Conservation (phyloP, 2,329 filamentous ascomycete species). For the Pseudocercospora eumusae region DNA sequence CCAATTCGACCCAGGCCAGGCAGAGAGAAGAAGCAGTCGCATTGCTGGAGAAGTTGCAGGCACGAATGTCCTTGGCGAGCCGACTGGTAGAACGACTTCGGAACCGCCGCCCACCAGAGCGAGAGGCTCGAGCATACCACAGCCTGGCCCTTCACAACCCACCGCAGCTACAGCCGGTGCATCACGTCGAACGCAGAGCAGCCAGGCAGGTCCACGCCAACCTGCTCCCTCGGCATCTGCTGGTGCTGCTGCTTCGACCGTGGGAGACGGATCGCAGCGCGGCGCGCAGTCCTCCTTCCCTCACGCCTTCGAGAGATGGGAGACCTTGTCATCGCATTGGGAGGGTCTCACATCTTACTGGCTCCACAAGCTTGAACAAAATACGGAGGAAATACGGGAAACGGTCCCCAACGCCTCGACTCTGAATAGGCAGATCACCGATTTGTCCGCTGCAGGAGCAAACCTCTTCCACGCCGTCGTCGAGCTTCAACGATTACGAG, state of each 20-base stretch:
- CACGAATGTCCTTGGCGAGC: conserved; percentile 38
- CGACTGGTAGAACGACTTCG: conserved; percentile 35
- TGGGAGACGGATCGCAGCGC: conserved; percentile 28
- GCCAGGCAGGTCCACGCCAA: conserved; percentile 32
- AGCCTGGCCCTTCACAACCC: conserved; percentile 27
- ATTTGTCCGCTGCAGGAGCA: conserved; percentile 93
- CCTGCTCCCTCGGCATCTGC: conserved; percentile 25
- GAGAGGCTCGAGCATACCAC: conserved; percentile 29
- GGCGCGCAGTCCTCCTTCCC: conserved; percentile 71
- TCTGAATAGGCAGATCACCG: conserved; percentile 89
- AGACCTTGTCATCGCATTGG: conserved; percentile 95
- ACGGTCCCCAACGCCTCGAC: conserved; percentile 79
- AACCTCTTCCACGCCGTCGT: conserved; percentile 98
- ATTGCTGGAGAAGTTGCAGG: conserved; percentile 36
- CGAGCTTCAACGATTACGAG: conserved; percentile 87
- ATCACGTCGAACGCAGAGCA: conserved; percentile 30
- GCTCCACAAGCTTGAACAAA: conserved; percentile 90
- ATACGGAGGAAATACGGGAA: conserved; percentile 77
- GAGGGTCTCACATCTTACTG: conserved; percentile 96
- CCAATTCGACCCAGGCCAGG: conserved; percentile 29
- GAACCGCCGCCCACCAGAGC: conserved; percentile 26
- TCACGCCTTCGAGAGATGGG: conserved; percentile 97
- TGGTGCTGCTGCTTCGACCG: conserved; percentile 20
- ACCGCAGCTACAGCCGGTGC: conserved; percentile 26
- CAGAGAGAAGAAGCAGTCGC: conserved; percentile 28